A percentile compares a stretch with the other conserved stretches of the same genome.
These are phyloP conservation scores for Parietichytrium sp. DNA, from an alignment of 108 stramenopile genomes.

Conservation along the genomic window DNA sequence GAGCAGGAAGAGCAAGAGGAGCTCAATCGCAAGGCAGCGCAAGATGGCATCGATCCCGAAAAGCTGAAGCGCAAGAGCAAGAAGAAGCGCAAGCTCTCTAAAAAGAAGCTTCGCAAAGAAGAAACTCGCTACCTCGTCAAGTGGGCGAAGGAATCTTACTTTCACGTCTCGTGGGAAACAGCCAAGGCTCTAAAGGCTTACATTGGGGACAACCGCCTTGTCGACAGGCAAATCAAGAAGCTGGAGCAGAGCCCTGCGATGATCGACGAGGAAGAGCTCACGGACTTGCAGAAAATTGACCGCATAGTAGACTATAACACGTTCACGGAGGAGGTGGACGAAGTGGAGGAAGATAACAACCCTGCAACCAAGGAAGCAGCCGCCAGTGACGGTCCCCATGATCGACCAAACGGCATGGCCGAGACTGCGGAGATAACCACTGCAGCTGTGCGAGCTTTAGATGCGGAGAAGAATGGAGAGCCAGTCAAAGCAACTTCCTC, in stretches of 20 bases:
- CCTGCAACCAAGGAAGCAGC: no score
- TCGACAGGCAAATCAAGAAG: conserved; percentile 15
- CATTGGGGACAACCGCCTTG: neutral
- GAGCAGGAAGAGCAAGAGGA: no score
- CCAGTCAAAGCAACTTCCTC: no score
- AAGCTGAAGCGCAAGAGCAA: neutral
- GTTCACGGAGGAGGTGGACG: conserved; percentile 1
- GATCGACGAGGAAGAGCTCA: conserved; percentile 30
- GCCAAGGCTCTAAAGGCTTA: conserved; percentile 18
- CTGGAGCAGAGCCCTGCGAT: conserved; percentile 2
- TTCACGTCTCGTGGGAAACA: conserved; percentile 37
- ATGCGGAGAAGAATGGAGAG: neutral
- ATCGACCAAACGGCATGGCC: no score
- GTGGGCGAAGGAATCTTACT: neutral
- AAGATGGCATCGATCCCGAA: neutral
- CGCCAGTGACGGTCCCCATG: no score
- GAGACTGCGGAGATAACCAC: no score
- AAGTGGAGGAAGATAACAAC: neutral
- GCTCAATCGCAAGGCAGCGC: no score
- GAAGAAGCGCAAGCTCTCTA: neutral
- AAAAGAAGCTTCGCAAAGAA: conserved; percentile 37
- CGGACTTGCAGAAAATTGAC: conserved; percentile 16
- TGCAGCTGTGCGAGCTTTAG: no score
- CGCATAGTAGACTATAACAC: conserved; percentile 21
- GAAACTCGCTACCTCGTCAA: conserved; percentile 27